Evolutionary conservation across 2,329 filamentous ascomycete species (phyloP).

Genomic region (Alternaria burnsii): DNA sequence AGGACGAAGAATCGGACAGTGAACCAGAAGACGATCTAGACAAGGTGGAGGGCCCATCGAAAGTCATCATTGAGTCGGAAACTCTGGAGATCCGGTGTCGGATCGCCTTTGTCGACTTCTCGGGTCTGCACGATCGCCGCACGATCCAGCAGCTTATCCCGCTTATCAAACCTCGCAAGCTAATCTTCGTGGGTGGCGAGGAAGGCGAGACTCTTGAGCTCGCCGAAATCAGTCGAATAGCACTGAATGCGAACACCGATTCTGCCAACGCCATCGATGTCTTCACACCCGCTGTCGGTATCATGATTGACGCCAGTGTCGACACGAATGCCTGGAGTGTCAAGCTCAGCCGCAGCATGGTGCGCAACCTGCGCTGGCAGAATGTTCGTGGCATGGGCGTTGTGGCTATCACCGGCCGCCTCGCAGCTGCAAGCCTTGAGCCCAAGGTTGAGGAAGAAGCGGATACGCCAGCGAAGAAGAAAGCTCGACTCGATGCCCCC

Average conservation of each 20-base stretch:
- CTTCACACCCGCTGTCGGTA: slow-evolving; percentile 80
- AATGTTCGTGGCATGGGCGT: slow-evolving; percentile 89
- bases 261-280: slow-evolving; percentile 67
- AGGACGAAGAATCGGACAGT: slow-evolving; percentile 54
- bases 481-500: slow-evolving; percentile 53
- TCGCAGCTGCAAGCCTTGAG: slow-evolving; percentile 61
- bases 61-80: slow-evolving; percentile 72
- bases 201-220: slow-evolving; percentile 76
- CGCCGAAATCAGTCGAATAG: slow-evolving; percentile 79
- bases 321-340: slow-evolving; percentile 98
- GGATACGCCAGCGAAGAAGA: slow-evolving; percentile 60
- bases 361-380: slow-evolving; percentile 92
- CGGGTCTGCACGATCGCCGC: slow-evolving; percentile 90
- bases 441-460: slow-evolving; percentile 51
- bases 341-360: slow-evolving; percentile 83
- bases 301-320: slow-evolving; percentile 85
- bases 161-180: slow-evolving; percentile 89
- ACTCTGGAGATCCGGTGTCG: slow-evolving; percentile 74
- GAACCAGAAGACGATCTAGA: slow-evolving; percentile 62
- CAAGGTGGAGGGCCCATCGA: slow-evolving; percentile 73
- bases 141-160: slow-evolving; percentile 95
- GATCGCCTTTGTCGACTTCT: slow-evolving; percentile 90
- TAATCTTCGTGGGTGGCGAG: slow-evolving; percentile 88
- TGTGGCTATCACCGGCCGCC: slow-evolving; percentile 84
- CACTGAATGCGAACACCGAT: slow-evolving; percentile 61